A percentile compares a stretch with the other conserved stretches of the same genome.
These are phyloP conservation scores for Aspergillus panamensis DNA, from an alignment of 495 filamentous ascomycete species.

Conservation along the genomic window DNA sequence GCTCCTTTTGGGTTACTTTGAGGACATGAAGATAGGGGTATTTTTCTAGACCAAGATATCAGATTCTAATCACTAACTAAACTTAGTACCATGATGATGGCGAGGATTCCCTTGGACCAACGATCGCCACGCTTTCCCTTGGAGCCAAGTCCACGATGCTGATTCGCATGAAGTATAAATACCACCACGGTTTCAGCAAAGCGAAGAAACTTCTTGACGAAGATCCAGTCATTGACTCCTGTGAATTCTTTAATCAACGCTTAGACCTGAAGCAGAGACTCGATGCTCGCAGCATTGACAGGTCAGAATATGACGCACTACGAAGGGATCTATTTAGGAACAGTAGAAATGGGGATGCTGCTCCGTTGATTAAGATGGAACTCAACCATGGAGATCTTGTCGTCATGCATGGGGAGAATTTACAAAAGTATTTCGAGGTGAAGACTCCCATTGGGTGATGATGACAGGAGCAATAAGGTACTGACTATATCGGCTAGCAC, in stretches of 20 bases:
- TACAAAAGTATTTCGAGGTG: slow-evolving; percentile 74
- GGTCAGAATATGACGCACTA: slow-evolving; percentile 20
- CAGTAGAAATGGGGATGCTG: slow-evolving; percentile 17
- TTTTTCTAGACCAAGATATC: slow-evolving; percentile 24
- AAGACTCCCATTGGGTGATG: slow-evolving; percentile 9
- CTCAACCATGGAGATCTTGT: slow-evolving; percentile 78
- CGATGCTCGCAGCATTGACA: slow-evolving; percentile 20
- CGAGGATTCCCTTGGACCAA: slow-evolving; percentile 69
- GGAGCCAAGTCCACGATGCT: slow-evolving; percentile 66
- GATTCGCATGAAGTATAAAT: slow-evolving; percentile 63
- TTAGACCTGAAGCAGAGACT: slow-evolving; percentile 32
- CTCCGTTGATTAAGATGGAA: slow-evolving; percentile 30
- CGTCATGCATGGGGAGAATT: slow-evolving; percentile 70
- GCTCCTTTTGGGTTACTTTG: slow-evolving; percentile 71
- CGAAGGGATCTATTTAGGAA: slow-evolving; percentile 12
- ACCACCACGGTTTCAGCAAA: slow-evolving; percentile 40
- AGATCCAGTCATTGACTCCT: slow-evolving; percentile 36
- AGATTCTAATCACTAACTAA: slow-evolving; percentile 2
- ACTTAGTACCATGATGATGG: slow-evolving; percentile 81
- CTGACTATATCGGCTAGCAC: slow-evolving; percentile 47
- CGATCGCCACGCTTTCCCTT: slow-evolving; percentile 71
- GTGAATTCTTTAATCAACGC: slow-evolving; percentile 38
- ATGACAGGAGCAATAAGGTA: neutral
- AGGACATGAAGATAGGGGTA: slow-evolving; percentile 65
- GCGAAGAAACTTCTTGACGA: slow-evolving; percentile 19